Conservation (phyloP, 2,329 filamentous ascomycete genomes). For the Neonectria coccinea region DNA sequence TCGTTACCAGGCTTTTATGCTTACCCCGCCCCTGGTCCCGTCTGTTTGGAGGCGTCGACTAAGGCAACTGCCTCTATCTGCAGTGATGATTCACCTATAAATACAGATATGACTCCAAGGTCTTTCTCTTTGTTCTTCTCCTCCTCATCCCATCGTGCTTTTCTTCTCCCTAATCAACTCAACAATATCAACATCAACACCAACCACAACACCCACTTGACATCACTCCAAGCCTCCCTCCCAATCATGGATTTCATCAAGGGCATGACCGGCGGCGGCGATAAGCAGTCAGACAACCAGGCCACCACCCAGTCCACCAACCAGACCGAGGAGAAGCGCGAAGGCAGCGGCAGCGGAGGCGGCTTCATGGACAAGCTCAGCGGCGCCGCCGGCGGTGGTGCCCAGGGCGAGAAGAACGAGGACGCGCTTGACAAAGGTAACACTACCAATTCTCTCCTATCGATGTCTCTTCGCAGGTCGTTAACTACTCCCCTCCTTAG, state of each 20-base stretch:
- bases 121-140: neutral
- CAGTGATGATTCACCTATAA: constrained; percentile 6
- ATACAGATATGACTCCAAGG: neutral
- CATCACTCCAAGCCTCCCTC: neutral
- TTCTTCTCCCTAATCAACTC: constrained; percentile 55
- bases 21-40: constrained; percentile 12
- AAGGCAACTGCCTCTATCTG: neutral
- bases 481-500: constrained; percentile 55
- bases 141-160: neutral
- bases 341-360: constrained; percentile 56
- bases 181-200: too few species aligned
- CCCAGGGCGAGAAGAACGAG: constrained; percentile 83
- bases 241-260: constrained; percentile 67
- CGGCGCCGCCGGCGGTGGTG: constrained; percentile 76
- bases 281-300: constrained; percentile 35
- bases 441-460: neutral
- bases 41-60: neutral
- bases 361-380: constrained; percentile 79
- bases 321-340: constrained; percentile 41
- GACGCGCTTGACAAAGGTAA: constrained; percentile 84
- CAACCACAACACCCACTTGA: neutral
- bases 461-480: neutral
- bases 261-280: constrained; percentile 58
- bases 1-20: neutral
- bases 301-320: neutral